phyloP scores from a whole-genome alignment of 257 asterid species.

The Thymus quinquecostatus region DNA sequence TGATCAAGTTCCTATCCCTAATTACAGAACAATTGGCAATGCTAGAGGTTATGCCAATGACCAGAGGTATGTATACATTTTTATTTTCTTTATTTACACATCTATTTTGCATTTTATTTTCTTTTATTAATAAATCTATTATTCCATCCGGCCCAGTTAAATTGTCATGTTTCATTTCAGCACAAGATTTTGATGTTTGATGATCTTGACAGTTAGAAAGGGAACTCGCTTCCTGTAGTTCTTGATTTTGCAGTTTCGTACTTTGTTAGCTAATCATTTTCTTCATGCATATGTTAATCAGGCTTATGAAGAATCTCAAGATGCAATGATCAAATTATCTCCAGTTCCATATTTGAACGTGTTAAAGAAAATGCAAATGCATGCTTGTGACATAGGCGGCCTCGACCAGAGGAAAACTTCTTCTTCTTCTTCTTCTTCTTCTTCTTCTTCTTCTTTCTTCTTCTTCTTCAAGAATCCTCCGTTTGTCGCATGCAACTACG shows the following conservation, averaged over 20 bases:
- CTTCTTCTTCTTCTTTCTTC: no score
- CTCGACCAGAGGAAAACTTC: neutral
- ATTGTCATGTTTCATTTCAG: no score
- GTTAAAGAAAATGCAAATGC: neutral
- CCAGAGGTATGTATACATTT: slow-evolving; percentile 6
- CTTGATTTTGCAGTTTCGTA: no score
- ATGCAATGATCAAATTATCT: slow-evolving; percentile 9
- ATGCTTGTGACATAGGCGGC: neutral
- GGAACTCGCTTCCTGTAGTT: no score
- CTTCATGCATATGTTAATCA: slow-evolving; percentile 17
- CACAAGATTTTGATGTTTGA: no score
- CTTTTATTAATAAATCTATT: no score
- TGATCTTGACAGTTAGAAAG: no score
- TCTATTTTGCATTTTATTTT: neutral
- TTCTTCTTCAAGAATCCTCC: neutral
- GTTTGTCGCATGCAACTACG: neutral
- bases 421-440: neutral
- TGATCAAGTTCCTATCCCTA: slow-evolving; percentile 50
- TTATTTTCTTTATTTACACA: neutral
- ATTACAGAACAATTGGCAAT: slow-evolving; percentile 34
- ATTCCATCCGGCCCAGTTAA: no score
- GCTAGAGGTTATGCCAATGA: slow-evolving; percentile 34
- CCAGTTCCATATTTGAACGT: neutral
- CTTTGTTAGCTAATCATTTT: neutral
- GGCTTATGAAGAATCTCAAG: slow-evolving; percentile 44